Percentiles rank a stretch among this genome's conserved stretches.
These are phyloP conservation scores for Wickerhamiella galacta DNA, from an alignment of 805 yeast genomes.

Conservation along the genomic window DNA sequence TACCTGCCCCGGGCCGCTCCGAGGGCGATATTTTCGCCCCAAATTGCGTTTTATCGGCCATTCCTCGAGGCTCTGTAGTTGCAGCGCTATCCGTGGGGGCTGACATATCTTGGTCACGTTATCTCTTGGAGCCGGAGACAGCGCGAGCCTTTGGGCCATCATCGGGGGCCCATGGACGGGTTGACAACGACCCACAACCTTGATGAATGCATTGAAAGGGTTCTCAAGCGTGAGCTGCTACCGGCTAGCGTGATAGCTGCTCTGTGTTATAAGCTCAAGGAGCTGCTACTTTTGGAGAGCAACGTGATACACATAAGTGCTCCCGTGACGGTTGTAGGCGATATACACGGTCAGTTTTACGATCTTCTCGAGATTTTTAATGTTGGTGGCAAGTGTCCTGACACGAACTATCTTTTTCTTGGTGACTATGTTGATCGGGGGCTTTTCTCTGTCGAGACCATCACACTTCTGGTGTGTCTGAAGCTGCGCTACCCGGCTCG, in stretches of 20 bases:
- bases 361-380: constrained; percentile 83
- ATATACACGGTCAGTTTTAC: constrained; percentile 93
- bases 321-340: constrained; percentile 94
- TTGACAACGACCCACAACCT: constrained; percentile 24
- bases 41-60: no score
- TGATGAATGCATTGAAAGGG: constrained; percentile 53
- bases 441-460: constrained; percentile 83
- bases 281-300: constrained; percentile 59
- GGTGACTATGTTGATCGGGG: constrained; percentile 98
- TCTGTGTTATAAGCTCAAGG: constrained; percentile 67
- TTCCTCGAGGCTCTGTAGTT: no score
- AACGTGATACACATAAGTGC: constrained; percentile 71
- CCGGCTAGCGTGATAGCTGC: constrained; percentile 58
- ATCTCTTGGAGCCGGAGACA: no score
- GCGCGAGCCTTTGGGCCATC: no score
- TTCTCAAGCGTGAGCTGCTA: constrained; percentile 45
- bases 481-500: constrained; percentile 80
- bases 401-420: constrained; percentile 78
- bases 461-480: constrained; percentile 60
- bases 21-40: no score
- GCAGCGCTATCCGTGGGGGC: no score
- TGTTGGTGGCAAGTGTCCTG: constrained; percentile 87
- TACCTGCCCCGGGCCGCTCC: no score
- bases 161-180: no score
- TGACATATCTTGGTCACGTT: no score